Conservation (phyloP, 768 basidiomycete species). For the Auricularia sp. region DNA sequence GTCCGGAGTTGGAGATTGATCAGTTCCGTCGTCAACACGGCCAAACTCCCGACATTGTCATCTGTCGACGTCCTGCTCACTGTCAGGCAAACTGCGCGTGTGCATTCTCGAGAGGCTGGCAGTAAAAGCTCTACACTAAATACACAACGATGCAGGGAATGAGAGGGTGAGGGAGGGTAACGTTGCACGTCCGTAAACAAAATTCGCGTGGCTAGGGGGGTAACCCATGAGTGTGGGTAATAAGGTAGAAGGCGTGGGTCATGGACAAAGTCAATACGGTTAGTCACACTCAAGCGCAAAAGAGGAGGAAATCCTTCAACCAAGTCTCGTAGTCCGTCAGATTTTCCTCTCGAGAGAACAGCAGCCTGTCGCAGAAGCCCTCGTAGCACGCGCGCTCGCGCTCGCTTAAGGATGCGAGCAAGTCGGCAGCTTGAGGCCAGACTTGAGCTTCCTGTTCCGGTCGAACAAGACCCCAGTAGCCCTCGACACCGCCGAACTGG, state of each 20-base stretch:
- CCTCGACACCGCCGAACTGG: conserved; percentile 73
- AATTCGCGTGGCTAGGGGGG: not conserved
- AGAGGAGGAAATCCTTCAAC: no score
- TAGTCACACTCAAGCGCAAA: no score
- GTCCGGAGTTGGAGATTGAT: not conserved
- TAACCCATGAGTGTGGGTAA: not conserved
- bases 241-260: no score
- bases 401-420: conserved; percentile 12
- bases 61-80: not conserved
- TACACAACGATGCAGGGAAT: not conserved
- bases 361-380: not conserved
- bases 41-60: not conserved
- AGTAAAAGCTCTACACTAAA: not conserved
- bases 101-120: not conserved
- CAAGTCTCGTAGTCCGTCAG: not conserved
- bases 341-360: not conserved
- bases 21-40: not conserved
- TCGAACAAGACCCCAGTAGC: conserved; percentile 63
- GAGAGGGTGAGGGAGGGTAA: not conserved
- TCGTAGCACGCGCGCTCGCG: not conserved
- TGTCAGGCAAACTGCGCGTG: not conserved
- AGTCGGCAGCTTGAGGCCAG: conserved; percentile 21
- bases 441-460: conserved; percentile 28
- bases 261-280: no score
- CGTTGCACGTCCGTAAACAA: not conserved